phyloP scores from a whole-genome alignment of 257 asterid species.

The Jasminum sambac region DNA sequence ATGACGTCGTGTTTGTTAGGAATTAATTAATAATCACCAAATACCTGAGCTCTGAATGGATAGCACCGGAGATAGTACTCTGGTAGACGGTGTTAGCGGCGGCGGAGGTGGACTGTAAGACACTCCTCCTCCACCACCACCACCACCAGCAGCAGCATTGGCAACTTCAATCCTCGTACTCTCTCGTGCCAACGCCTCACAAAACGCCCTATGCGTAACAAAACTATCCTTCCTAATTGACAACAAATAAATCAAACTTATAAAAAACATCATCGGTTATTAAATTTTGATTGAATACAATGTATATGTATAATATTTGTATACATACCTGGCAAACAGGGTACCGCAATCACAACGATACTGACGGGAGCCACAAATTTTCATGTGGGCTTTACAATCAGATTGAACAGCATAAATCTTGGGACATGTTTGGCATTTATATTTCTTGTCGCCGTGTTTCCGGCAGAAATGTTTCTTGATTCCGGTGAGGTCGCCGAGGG shows the following conservation, averaged over 20 bases:
- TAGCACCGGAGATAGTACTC: conserved; percentile 74
- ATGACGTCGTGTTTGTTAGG: neutral
- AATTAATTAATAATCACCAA: neutral
- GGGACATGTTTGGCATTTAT: conserved; percentile 77
- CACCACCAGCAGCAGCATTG: no score
- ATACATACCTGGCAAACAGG: conserved; percentile 66
- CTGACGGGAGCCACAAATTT: conserved; percentile 83
- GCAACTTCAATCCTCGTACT: conserved; percentile 41
- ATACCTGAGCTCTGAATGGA: conserved; percentile 93
- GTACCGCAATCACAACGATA: conserved; percentile 95
- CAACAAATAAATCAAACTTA: neutral
- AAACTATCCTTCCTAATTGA: conserved; percentile 78
- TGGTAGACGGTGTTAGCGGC: conserved; percentile 83
- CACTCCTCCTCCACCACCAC: conserved; percentile 24
- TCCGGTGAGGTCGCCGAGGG: conserved; percentile 92
- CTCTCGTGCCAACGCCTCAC: conserved; percentile 92
- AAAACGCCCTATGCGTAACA: conserved; percentile 82
- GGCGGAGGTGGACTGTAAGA: conserved; percentile 78
- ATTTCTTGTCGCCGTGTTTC: conserved; percentile 91
- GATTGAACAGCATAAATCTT: conserved; percentile 84
- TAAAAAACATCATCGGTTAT: neutral
- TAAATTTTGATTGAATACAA: neutral
- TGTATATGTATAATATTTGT: no score
- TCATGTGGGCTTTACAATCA: conserved; percentile 96
- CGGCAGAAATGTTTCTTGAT: conserved; percentile 86